Conservation (phyloP, 2,329 filamentous ascomycete species). For the Aspergillus vadensis region DNA sequence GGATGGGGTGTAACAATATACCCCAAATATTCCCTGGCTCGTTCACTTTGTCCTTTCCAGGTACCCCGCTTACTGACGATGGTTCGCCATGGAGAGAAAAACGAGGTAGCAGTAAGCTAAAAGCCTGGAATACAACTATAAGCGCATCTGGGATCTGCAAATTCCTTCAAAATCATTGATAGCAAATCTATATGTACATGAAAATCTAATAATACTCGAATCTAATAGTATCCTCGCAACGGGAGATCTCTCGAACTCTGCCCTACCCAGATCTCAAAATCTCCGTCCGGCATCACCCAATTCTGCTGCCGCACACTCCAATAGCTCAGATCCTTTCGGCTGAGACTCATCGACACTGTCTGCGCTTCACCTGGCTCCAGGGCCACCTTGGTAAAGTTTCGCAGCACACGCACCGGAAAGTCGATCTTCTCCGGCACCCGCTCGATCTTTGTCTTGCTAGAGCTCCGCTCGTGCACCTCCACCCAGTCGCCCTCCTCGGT, state of each 20-base stretch:
- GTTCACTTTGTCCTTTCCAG: too few species aligned
- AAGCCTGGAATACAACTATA: too few species aligned
- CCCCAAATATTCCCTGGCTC: too few species aligned
- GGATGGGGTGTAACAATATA: too few species aligned
- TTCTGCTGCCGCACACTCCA: constrained; percentile 71
- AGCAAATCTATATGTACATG: not conserved
- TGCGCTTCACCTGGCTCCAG: constrained; percentile 57
- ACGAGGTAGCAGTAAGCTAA: too few species aligned
- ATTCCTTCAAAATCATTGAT: not conserved
- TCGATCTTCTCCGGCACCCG: constrained; percentile 52
- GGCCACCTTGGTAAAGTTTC: constrained; percentile 71
- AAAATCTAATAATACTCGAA: not conserved
- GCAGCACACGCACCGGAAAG: constrained; percentile 64
- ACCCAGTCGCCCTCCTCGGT: constrained; percentile 26
- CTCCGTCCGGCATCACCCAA: constrained; percentile 61
- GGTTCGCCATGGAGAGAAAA: too few species aligned
- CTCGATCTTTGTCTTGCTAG: constrained; percentile 16
- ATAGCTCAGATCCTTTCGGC: constrained; percentile 70
- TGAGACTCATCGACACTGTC: constrained; percentile 61
- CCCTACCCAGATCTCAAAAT: constrained; percentile 40
- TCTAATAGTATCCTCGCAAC: constrained; percentile 23
- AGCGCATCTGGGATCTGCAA: too few species aligned
- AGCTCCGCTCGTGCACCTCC: constrained; percentile 13
- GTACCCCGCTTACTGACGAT: too few species aligned
- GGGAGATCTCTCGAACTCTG: constrained; percentile 40